Base-by-base conservation (phyloP, 2,329 filamentous ascomycete genomes). In the Septoria linicola region DNA sequence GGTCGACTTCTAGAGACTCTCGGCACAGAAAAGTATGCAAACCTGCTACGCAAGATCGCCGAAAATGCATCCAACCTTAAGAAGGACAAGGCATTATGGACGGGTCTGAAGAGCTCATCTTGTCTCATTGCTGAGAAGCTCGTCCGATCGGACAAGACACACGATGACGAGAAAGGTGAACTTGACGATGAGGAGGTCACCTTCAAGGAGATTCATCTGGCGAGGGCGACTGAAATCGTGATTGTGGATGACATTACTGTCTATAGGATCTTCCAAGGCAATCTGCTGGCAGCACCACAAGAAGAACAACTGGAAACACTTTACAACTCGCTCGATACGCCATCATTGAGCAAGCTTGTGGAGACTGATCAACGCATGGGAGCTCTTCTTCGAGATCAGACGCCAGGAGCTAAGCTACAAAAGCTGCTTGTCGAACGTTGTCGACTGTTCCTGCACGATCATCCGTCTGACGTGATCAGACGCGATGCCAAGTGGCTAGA, bases 401-500 rank as follows among this genome's bases (percentile, higher is more conserved):
- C 79, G 20, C 72, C 76, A n/a, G 88, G 87, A 2, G 73, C 79
- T 43, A 82, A 82, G 65, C 71, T 97, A 36, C 83, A 86, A 48
- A 90, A 87, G 61, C 83, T 92, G 56, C 88, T 97, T 14, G 75
- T 95, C 3, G 95, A 99, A 68, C 83, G 93, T 48, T 86, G 87
- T 47, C 88, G 92, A 58, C 79, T 99, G 20, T 99, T 97, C 68
- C 75, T 99, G 21, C 87, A 96, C 64, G 91, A 88, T 63, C 87
- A 92, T 66, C 80, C 84, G 30, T 76, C 80, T 3, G 88, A 95
- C 53, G 77, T 80, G n/a, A 84, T 99, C 64, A 87, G 86, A 59
- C 89, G 93, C 63, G 91, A 97, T 67, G 80, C 83, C 5, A 88
- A 87, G 61, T 99, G 93, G 93, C 76, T 99, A 8, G 89, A 95